Evolutionary conservation across 2,329 filamentous ascomycete genomes (phyloP).

Genomic region (Ascochyta rabiei): DNA sequence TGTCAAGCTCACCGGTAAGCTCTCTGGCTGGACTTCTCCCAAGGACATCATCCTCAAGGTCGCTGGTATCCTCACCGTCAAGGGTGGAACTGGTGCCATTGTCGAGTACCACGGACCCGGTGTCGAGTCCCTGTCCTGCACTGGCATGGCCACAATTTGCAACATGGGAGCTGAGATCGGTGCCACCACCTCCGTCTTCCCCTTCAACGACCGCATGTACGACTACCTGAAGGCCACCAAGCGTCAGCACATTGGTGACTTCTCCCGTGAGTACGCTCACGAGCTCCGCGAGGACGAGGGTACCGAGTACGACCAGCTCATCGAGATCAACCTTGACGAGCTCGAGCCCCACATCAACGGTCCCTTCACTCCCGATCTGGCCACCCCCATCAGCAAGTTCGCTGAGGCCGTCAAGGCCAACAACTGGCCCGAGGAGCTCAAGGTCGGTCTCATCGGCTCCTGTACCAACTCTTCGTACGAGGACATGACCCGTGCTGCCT

Average conservation of each 20-base stretch:
- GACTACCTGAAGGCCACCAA: slow-evolving; percentile 93
- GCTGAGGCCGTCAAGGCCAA: slow-evolving; percentile 92
- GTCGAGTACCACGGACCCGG: slow-evolving; percentile 79
- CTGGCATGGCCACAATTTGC: slow-evolving; percentile 85
- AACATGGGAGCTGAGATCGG: slow-evolving; percentile 63
- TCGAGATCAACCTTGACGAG: slow-evolving; percentile 93
- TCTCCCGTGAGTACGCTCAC: slow-evolving; percentile 79
- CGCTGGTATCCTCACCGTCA: slow-evolving; percentile 94
- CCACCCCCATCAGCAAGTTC: slow-evolving; percentile 97
- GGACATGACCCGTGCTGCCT: slow-evolving; percentile 93
- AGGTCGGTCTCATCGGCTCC: slow-evolving; percentile 95
- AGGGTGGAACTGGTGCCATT: slow-evolving; percentile 94
- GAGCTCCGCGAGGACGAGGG: slow-evolving; percentile 88
- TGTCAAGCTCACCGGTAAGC: slow-evolving; percentile 87
- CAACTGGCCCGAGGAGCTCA: slow-evolving; percentile 94
- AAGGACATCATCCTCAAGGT: slow-evolving; percentile 99
- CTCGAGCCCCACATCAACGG: slow-evolving; percentile 99
- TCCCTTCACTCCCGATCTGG: slow-evolving; percentile 97
- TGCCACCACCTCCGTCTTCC: slow-evolving; percentile 93
- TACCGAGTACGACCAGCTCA: slow-evolving; percentile 92
- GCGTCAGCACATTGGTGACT: slow-evolving; percentile 88
- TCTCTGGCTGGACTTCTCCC: slow-evolving; percentile 90
- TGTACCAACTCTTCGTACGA: slow-evolving; percentile 92
- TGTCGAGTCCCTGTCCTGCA: slow-evolving; percentile 74
- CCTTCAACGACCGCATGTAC: slow-evolving; percentile 98